Evolutionary conservation across 495 filamentous ascomycete genomes (phyloP), one percentile per base, ranked within the genome.

Genomic region (Penicillium odoratum): DNA sequence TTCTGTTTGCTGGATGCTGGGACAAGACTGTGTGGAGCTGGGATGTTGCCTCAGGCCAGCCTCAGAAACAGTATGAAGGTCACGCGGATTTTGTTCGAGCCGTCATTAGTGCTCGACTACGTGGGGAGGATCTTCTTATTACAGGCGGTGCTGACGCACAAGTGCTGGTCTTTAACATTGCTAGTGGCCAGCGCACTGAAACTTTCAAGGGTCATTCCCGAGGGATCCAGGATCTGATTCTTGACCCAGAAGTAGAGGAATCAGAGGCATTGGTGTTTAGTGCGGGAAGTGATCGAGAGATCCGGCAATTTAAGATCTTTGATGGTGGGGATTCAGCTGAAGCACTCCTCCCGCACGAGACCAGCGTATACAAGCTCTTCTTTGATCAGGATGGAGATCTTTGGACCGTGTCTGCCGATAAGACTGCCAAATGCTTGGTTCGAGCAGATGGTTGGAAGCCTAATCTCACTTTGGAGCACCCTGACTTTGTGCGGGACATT

Each of bases 51-150:
- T 85, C 84, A 3, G 75, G 77, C 26, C 64, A 77, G 11, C 78
- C 73, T 0, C 74, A 73, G 10, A 76, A 72, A 45, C 84, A 78
- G 51, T 94, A 89, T 68, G 79, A 78, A 42, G 94, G 91, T 10
- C 94, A 98, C 67, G 78, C 83, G 0, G 94, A 98, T 67, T 98
- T 98, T 65, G 90, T 98, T 53, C 96, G 93, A 70, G 79, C 87
- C 5, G 75, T 97, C 0, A 57, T 67, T 48, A 82, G 76, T 59
- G 69, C 79, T 4, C 77, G 70, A 54, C 48, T 88, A 13, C 67
- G 73, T 11, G 85, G 81, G 6, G 79, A 84, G 48, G 82, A 91
- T 59, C 60, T 87, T 13, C 82, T 98, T 25, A 80, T 97, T 47
- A 93, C 91, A 11, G 93, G 93, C 21, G 89, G 90, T 31, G 88